Evolutionary conservation across 805 yeast genomes (phyloP).

Genomic region (Candida palmyrensis): DNA sequence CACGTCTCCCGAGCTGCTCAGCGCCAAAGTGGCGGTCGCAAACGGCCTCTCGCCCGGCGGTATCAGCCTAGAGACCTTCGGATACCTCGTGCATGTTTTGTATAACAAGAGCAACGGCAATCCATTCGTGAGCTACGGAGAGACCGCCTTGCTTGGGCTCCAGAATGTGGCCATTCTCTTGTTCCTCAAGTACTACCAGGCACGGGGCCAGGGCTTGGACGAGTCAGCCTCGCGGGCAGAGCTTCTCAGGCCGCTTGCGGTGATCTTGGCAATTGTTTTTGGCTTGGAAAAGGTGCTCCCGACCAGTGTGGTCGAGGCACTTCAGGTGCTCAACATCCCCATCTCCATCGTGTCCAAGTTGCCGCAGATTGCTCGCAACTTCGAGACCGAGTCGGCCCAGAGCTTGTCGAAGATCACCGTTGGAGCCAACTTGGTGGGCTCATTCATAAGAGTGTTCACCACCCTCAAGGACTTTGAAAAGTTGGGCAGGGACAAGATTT

Average conservation of each 20-base stretch:
- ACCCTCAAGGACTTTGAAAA: slow-evolving; percentile 27
- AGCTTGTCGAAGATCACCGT: slow-evolving; percentile 36
- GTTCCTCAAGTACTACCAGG: slow-evolving; percentile 29
- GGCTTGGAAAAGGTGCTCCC: slow-evolving; percentile 31
- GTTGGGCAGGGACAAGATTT: slow-evolving; percentile 25
- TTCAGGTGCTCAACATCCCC: slow-evolving; percentile 36
- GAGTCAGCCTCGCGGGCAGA: slow-evolving; percentile 7
- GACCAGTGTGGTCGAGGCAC: slow-evolving; percentile 16
- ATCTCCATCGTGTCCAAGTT: slow-evolving; percentile 31
- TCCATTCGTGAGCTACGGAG: slow-evolving; percentile 37
- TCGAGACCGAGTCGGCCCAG: slow-evolving; percentile 27
- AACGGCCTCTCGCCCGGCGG: slow-evolving; percentile 33
- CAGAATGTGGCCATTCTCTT: slow-evolving; percentile 35
- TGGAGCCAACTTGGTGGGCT: slow-evolving; percentile 36
- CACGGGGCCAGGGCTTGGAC: slow-evolving; percentile 9
- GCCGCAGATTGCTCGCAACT: slow-evolving; percentile 35
- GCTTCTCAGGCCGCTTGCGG: slow-evolving; percentile 21
- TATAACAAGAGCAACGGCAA: slow-evolving; percentile 31
- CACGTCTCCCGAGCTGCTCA: slow-evolving; percentile 18
- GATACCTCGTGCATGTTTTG: slow-evolving; percentile 33
- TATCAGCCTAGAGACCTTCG: slow-evolving; percentile 30
- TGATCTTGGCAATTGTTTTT: slow-evolving; percentile 21
- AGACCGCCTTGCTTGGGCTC: slow-evolving; percentile 31
- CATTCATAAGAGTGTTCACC: slow-evolving; percentile 35
- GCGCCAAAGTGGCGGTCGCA: slow-evolving; percentile 24